Evolutionary conservation across 768 basidiomycete genomes (phyloP).

Genomic region (Strobilomyces confusus): DNA sequence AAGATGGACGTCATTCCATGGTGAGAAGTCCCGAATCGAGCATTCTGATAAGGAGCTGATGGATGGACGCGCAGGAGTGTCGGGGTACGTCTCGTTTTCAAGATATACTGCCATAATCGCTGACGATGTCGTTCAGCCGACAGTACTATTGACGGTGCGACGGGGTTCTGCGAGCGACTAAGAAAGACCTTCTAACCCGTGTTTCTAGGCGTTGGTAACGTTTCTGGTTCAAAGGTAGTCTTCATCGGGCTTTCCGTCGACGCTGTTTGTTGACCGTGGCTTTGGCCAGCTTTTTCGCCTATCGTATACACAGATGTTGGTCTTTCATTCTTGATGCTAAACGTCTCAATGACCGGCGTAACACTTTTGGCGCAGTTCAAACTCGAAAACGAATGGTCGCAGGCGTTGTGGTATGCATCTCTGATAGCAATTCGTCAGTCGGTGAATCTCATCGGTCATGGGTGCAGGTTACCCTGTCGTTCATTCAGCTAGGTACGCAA

Average conservation of each 20-base stretch:
- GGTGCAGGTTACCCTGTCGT: conserved; percentile 14
- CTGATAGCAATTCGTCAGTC: neutral
- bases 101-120: neutral
- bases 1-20: too few relatives aligned
- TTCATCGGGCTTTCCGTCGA: fast-evolving
- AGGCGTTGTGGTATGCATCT: conserved; percentile 13
- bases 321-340: neutral
- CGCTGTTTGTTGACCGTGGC: neutral
- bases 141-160: conserved; percentile 21
- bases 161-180: neutral
- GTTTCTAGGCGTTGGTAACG: conserved; percentile 21
- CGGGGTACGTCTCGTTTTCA: conserved; percentile 14
- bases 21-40: too few relatives aligned
- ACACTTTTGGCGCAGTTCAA: conserved; percentile 10
- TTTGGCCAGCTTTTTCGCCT: conserved; percentile 20
- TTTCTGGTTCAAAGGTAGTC: conserved; percentile 23
- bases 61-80: conserved; percentile 17
- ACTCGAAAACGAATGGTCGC: conserved; percentile 9
- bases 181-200: neutral
- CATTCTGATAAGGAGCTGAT: neutral
- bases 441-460: neutral
- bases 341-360: neutral
- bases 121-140: conserved; percentile 8
- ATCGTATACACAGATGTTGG: conserved; percentile 25
- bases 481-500: conserved; percentile 16